Percentiles rank a stretch among this genome's conserved stretches.
These are phyloP conservation scores for Colletotrichum sp. DNA, from an alignment of 2,329 filamentous ascomycete genomes.

Conservation along the genomic window DNA sequence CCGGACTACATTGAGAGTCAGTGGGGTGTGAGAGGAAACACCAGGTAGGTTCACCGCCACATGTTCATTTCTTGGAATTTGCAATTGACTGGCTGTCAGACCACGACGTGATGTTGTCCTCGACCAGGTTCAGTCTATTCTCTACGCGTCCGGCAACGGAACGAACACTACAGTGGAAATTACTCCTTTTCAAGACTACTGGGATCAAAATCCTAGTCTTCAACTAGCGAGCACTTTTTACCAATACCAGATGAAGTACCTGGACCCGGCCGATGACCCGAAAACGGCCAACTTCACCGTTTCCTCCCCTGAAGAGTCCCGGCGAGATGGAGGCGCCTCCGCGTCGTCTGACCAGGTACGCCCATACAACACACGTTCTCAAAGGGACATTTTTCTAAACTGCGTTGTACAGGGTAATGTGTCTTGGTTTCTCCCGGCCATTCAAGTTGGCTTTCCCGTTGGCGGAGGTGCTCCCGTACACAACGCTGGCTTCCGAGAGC, in stretches of 20 bases:
- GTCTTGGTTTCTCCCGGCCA: slow-evolving; percentile 16
- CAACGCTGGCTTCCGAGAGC: slow-evolving; percentile 17
- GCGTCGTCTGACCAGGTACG: slow-evolving; percentile 8
- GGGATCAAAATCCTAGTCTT: slow-evolving; percentile 17
- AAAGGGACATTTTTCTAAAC: too few species aligned
- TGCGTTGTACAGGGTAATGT: background rate
- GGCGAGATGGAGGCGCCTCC: background rate
- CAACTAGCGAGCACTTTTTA: slow-evolving; percentile 10
- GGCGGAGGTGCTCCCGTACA: slow-evolving; percentile 12
- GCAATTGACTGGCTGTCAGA: background rate
- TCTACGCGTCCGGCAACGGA: slow-evolving; percentile 4
- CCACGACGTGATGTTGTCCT: slow-evolving; percentile 10
- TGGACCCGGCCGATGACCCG: slow-evolving; percentile 6
- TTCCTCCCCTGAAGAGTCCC: slow-evolving; percentile 3
- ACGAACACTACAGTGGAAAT: slow-evolving; percentile 16
- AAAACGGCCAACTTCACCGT: slow-evolving; percentile 16
- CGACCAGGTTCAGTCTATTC: background rate
- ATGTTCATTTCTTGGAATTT: background rate
- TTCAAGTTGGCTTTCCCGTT: slow-evolving; percentile 18
- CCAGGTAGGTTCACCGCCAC: background rate
- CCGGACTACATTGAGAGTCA: slow-evolving; percentile 3
- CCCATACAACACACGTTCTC: too few species aligned
- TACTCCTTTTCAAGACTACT: slow-evolving; percentile 16
- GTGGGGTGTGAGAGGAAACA: slow-evolving; percentile 11
- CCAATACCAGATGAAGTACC: slow-evolving; percentile 2